Evolutionary conservation across 805 yeast species (phyloP).

Genomic region (Lachancea quebecensis): DNA sequence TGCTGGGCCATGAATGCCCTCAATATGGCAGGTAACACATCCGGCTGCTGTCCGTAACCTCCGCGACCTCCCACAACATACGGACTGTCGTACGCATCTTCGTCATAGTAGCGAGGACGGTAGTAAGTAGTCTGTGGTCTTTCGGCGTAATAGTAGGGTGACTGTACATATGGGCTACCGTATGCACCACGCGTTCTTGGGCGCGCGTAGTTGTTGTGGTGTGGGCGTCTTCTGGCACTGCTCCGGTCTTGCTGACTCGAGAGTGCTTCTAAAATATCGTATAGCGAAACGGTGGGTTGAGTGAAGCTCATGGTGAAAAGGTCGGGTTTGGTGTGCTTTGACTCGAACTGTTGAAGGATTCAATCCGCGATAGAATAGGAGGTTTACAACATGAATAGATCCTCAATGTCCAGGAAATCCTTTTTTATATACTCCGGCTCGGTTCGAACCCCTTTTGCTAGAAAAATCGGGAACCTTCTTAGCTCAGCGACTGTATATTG

Average conservation of each 20-base stretch:
- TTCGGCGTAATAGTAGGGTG: constrained; percentile 7
- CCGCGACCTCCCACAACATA: background rate
- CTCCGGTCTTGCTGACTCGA: constrained; percentile 12
- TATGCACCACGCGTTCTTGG: background rate
- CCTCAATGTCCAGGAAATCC: background rate
- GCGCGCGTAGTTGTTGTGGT: constrained; percentile 6
- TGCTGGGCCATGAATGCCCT: constrained; percentile 19
- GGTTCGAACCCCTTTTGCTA: background rate
- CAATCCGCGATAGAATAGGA: no score
- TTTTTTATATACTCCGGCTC: background rate
- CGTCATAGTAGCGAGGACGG: constrained; percentile 8
- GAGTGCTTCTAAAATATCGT: constrained; percentile 26
- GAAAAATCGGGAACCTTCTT: constrained; percentile 1
- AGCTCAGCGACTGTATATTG: background rate
- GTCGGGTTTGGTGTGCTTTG: background rate
- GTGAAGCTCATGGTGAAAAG: constrained; percentile 23
- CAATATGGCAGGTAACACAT: constrained; percentile 15
- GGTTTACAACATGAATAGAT: no score
- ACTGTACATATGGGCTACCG: background rate
- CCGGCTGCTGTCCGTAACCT: background rate
- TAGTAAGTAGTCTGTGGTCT: constrained; percentile 9
- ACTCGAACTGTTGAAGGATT: background rate
- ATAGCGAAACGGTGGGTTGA: constrained; percentile 27
- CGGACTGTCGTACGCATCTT: constrained; percentile 4
- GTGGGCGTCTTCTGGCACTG: constrained; percentile 4